Evolutionary conservation across 106 monocot genomes (phyloP).

Genomic region (Narthecium ossifragum): DNA sequence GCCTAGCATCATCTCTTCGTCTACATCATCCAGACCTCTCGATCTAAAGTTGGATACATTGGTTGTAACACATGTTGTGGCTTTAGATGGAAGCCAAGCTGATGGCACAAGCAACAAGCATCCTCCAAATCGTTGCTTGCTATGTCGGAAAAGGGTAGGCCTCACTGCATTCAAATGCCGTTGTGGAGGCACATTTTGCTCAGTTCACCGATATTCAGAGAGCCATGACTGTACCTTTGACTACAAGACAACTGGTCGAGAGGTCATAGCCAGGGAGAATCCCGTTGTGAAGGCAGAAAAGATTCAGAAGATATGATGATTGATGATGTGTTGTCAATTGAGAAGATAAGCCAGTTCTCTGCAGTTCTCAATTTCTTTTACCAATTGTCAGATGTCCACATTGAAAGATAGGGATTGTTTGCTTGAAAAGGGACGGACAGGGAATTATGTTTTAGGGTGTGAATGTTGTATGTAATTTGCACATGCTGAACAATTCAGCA

Average conservation of each 20-base stretch:
- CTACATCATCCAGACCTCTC: background rate
- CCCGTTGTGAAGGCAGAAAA: constrained; percentile 21
- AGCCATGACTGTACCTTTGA: background rate
- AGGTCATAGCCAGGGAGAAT: constrained; percentile 14
- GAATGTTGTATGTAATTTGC: too few species aligned
- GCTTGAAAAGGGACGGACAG: too few species aligned
- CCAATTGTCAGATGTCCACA: too few species aligned
- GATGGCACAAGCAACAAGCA: background rate
- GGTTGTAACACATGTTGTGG: background rate
- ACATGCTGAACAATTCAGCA: too few species aligned
- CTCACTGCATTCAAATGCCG: background rate
- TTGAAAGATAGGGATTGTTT: too few species aligned
- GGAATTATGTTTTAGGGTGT: too few species aligned
- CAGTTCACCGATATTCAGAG: background rate
- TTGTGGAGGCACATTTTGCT: background rate
- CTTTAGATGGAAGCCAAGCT: background rate
- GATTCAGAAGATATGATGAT: constrained; percentile 15
- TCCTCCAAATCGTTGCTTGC: background rate
- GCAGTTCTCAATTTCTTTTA: too few species aligned
- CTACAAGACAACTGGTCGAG: background rate
- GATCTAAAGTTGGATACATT: background rate
- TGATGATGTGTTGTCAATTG: too few species aligned
- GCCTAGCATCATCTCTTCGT: too few species aligned
- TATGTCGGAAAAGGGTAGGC: background rate
- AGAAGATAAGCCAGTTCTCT: too few species aligned